A percentile compares a stretch with the other conserved stretches of the same genome.
Conservation (phyloP, 768 basidiomycete species). For the Serendipita sp. region DNA sequence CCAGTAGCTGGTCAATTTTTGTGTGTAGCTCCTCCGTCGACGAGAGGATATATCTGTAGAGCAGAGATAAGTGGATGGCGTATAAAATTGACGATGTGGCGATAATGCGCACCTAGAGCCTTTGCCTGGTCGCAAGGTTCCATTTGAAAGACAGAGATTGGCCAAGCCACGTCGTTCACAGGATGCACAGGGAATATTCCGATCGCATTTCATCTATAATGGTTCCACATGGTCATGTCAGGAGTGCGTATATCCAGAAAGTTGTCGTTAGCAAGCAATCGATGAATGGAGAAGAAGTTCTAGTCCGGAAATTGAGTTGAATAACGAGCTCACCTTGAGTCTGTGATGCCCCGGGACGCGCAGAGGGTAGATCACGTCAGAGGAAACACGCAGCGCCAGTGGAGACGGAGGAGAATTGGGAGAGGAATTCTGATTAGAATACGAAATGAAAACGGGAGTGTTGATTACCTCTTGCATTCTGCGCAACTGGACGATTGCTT, state of each 20-base stretch:
- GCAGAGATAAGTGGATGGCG: not conserved
- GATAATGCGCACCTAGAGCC: not conserved
- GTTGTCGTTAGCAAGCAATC: not conserved
- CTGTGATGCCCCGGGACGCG: not conserved
- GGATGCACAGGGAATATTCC: not conserved
- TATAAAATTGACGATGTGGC: not conserved
- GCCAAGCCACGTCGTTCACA: not conserved
- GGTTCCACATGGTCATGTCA: not conserved
- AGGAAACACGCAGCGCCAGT: not conserved
- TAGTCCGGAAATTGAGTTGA: not conserved
- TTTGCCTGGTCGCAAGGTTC: not conserved
- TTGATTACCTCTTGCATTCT: constrained; percentile 2
- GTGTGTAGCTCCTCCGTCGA: constrained; percentile 1
- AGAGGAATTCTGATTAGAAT: not conserved
- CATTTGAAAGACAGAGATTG: not conserved
- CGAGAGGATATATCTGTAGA: constrained; percentile 1
- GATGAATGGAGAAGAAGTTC: too few relatives aligned
- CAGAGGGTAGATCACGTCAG: not conserved
- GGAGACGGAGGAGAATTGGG: not conserved
- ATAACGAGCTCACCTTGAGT: not conserved
- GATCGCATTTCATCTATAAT: constrained; percentile 4
- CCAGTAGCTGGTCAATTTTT: not conserved
- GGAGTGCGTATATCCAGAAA: not conserved
- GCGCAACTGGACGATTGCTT: not conserved
- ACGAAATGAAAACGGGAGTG: not conserved